Percentiles rank a stretch among this genome's conserved stretches.
These are phyloP conservation scores for Chaetomidium leptoderma DNA, from an alignment of 495 filamentous ascomycete species.

Conservation along the genomic window DNA sequence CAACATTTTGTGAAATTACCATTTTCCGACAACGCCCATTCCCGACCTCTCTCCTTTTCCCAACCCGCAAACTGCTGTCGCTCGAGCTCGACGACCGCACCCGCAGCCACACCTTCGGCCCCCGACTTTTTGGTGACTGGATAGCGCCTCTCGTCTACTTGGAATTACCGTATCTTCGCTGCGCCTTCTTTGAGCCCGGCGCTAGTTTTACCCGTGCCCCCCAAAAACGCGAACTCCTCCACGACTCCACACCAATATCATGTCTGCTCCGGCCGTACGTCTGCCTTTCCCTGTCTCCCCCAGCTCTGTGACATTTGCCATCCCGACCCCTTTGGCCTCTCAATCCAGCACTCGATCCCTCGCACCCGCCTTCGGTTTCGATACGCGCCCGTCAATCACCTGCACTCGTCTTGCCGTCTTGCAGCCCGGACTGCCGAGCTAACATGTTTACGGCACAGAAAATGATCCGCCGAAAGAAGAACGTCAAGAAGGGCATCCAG, in stretches of 20 bases:
- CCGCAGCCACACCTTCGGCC: constrained; percentile 9
- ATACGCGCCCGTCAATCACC: constrained; percentile 18
- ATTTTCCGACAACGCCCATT: constrained; percentile 32
- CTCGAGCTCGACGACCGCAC: constrained; percentile 19
- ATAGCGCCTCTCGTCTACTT: constrained; percentile 25
- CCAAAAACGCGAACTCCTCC: constrained; percentile 20
- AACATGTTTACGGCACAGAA: constrained; percentile 54
- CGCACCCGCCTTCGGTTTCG: constrained; percentile 3
- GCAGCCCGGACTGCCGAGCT: constrained; percentile 16
- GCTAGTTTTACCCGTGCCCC: constrained; percentile 27
- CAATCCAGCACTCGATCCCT: constrained; percentile 1
- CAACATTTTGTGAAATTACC: constrained; percentile 41
- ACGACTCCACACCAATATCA: constrained; percentile 25
- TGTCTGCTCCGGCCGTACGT: constrained; percentile 41
- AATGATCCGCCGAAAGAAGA: constrained; percentile 99
- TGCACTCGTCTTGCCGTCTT: neutral
- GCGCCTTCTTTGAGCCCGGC: constrained; percentile 18
- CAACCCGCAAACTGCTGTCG: constrained; percentile 24
- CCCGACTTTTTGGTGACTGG: constrained; percentile 25
- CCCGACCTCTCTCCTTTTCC: constrained; percentile 36
- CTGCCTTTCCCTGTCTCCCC: constrained; percentile 21
- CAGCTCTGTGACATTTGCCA: constrained; percentile 5
- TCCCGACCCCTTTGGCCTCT: constrained; percentile 1
- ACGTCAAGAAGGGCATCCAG: constrained; percentile 99
- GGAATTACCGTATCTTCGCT: constrained; percentile 23